These are phyloP conservation scores for Xylaria sp. DNA, from an alignment of 2,329 filamentous ascomycete genomes.

Conservation along the genomic window DNA sequence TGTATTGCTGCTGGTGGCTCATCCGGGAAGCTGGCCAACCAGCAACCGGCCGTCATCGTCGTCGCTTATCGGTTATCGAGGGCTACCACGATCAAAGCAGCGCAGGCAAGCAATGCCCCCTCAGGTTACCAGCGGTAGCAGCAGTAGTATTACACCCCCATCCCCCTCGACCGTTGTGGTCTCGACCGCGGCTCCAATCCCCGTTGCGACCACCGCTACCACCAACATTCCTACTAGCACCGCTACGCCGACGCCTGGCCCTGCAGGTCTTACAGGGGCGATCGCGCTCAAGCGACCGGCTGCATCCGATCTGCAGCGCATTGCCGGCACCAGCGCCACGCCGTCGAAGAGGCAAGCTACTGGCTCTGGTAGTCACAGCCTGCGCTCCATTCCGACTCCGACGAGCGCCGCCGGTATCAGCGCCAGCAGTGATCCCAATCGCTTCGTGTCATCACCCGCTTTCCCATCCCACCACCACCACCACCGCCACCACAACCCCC, in stretches of 20 bases:
- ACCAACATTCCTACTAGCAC: conserved; percentile 31
- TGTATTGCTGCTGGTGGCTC: conserved; percentile 8
- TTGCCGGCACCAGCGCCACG: conserved; percentile 41
- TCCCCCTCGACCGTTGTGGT: conserved; percentile 34
- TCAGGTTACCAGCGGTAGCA: conserved; percentile 33
- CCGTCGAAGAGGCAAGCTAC: conserved; percentile 43
- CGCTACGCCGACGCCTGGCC: conserved; percentile 32
- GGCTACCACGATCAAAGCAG: background rate
- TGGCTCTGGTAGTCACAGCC: conserved; percentile 28
- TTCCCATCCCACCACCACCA: conserved; percentile 22
- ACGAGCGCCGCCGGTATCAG: background rate
- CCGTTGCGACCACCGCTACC: conserved; percentile 22
- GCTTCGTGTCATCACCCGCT: conserved; percentile 16
- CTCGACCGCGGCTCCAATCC: conserved; percentile 33
- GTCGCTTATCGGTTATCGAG: conserved; percentile 9
- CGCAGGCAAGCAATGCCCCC: conserved; percentile 40
- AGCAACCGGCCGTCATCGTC: conserved; percentile 13
- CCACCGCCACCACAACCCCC: no score
- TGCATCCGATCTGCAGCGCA: conserved; percentile 45
- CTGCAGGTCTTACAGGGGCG: conserved; percentile 37
- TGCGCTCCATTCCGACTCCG: conserved; percentile 33
- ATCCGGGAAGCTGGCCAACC: conserved; percentile 5
- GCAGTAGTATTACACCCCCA: conserved; percentile 34
- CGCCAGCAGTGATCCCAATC: conserved; percentile 10
- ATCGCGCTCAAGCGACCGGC: conserved; percentile 42